Evolutionary conservation across 805 yeast species (phyloP).

Genomic region (Cyberlindnera xishuangbannaensis): DNA sequence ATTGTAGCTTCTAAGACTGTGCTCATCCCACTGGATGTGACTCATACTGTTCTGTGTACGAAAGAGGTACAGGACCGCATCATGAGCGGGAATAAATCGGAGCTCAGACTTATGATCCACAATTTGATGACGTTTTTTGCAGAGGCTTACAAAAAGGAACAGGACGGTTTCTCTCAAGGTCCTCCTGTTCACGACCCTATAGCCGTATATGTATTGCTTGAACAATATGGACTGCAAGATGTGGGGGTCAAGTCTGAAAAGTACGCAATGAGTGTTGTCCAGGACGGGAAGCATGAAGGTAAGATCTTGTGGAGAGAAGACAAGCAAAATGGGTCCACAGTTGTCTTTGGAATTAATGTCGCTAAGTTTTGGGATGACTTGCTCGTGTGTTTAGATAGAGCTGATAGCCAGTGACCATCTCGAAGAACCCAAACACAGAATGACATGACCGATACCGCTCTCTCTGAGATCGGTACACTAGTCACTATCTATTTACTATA

Average conservation of each 20-base stretch:
- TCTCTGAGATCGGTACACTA: too few relatives aligned
- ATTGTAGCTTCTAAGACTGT: conserved; percentile 41
- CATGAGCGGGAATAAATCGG: conserved; percentile 31
- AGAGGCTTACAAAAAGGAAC: conserved; percentile 35
- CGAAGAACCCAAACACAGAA: too few relatives aligned
- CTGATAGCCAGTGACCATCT: too few relatives aligned
- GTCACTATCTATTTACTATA: too few relatives aligned
- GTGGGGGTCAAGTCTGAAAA: conserved; percentile 10
- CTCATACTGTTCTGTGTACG: conserved; percentile 59
- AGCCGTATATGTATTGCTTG: conserved; percentile 54
- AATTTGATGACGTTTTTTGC: conserved; percentile 50
- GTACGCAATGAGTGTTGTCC: conserved; percentile 1
- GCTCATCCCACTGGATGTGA: conserved; percentile 62
- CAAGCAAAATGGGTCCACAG: conserved; percentile 30
- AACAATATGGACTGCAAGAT: conserved; percentile 22
- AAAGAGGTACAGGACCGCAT: conserved; percentile 34
- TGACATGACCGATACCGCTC: too few relatives aligned
- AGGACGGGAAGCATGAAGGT: conserved; percentile 8
- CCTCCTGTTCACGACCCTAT: conserved; percentile 83
- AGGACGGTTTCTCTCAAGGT: conserved; percentile 41
- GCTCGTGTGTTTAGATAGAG: conserved; percentile 31
- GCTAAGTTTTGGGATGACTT: conserved; percentile 42
- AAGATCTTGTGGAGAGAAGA: conserved; percentile 7
- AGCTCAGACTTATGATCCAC: conserved; percentile 47
- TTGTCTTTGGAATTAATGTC: conserved; percentile 36